Evolutionary conservation across 1,284 basidiomycete genomes (phyloP).

Genomic region (Mycena citricolor): DNA sequence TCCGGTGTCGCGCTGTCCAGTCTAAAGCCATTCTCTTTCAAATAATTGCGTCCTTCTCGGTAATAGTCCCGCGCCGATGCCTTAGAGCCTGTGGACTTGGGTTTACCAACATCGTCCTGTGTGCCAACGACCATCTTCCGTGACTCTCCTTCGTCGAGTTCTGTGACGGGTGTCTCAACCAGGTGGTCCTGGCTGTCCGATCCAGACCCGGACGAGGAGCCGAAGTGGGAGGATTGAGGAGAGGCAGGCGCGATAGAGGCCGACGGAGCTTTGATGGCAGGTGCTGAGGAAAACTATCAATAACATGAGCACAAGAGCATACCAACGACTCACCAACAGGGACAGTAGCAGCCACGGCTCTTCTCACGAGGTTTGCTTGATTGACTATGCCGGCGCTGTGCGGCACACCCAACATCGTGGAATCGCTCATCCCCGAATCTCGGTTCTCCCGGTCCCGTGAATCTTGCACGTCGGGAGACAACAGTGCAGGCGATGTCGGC

Average conservation of each 20-base stretch:
- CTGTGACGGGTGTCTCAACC: constrained; percentile 40
- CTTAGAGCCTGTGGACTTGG: too few relatives aligned
- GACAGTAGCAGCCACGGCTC: constrained; percentile 48
- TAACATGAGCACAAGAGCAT: neutral
- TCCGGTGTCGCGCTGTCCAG: constrained; percentile 16
- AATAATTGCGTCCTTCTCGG: constrained; percentile 15
- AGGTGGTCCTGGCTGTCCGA: constrained; percentile 37
- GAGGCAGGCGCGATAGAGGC: constrained; percentile 34
- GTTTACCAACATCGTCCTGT: constrained; percentile 6
- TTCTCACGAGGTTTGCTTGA: constrained; percentile 38
- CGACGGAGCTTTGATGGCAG: constrained; percentile 22
- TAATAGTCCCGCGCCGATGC: constrained; percentile 27
- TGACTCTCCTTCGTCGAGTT: constrained; percentile 24
- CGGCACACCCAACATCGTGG: constrained; percentile 39
- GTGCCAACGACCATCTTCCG: constrained; percentile 25
- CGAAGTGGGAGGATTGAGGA: constrained; percentile 43
- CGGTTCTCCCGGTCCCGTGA: constrained; percentile 26
- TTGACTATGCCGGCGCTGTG: constrained; percentile 46
- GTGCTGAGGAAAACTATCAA: constrained; percentile 1
- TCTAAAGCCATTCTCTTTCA: constrained; percentile 15
- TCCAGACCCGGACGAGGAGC: constrained; percentile 38
- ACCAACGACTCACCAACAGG: too few relatives aligned
- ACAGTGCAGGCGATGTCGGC: too few relatives aligned
- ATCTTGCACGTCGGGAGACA: too few relatives aligned
- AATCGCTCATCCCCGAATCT: constrained; percentile 35